Evolutionary conservation across 768 basidiomycete species (phyloP), one percentile per base, ranked within the genome.

Genomic region (Chalciporus pseudorubinellus): DNA sequence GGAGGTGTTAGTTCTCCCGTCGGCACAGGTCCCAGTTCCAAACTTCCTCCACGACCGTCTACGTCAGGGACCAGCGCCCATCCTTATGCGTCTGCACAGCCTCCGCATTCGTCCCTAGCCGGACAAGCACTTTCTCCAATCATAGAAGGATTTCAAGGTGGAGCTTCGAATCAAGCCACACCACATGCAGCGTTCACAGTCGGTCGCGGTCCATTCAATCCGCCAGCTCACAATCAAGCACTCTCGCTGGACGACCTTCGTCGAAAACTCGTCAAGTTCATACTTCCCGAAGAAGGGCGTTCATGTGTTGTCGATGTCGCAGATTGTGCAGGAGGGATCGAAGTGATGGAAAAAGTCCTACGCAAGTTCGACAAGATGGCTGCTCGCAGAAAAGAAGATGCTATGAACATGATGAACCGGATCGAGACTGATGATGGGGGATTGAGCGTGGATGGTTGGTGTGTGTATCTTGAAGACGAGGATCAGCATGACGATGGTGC

Each of bases 361-460:
- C 89, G 83, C 66, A 99, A 99, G 70, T 89, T 95, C 58, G 84
- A 84, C 40, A 95, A 93, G 66, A 66, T 78, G 0, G 39, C 64
- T 0, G 57, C 71, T 9, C 75, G 75, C 53, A 73, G 70, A 46
- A 53, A 70, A 4, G 80, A 71, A 1, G 80, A 81, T 8, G 41
- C 58, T 3, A 75, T 78, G 45, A 72, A 69, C 26, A 72, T 73
- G 43, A 60, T 74, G 44, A 82, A 81, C 53, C 75, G 80, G 34
- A 77, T 80, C n/a, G 82, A 83, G 51, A 83, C 78, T 0, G 84
- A 84, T 29, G 87, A 90, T 26, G 87, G 85, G 0, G 85, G 84
- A 0, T 73, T 95, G 13, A 82, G 79, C 47, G 85, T 97, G 1
- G 92, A 94, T 58, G 92, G 93, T 2, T 97, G 92, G 92, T 89